Conservation (phyloP, 371 early-diverging fungal genomes). For the Lichtheimia hyalospora region DNA sequence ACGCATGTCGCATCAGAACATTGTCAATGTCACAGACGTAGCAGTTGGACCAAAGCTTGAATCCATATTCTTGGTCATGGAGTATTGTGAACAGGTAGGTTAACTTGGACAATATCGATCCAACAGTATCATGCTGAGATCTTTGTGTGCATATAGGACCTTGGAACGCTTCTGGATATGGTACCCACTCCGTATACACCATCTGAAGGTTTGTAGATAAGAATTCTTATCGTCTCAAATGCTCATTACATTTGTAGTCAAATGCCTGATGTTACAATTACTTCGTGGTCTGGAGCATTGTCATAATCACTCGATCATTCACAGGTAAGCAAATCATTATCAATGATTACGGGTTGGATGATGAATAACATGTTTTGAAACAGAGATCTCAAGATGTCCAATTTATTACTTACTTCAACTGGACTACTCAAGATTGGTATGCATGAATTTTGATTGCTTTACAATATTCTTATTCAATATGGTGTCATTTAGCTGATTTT, state of each 20-base stretch:
- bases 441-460: not conserved
- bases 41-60: constrained; percentile 66
- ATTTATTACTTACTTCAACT: constrained; percentile 69
- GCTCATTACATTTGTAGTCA: constrained; percentile 46
- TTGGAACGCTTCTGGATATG: constrained; percentile 68
- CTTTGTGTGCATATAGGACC: constrained; percentile 42
- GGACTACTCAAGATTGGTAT: constrained; percentile 83
- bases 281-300: constrained; percentile 76
- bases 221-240: not conserved
- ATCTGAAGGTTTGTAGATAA: constrained; percentile 50
- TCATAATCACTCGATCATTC: constrained; percentile 75
- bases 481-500: constrained; percentile 65
- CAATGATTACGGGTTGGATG: not conserved
- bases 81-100: constrained; percentile 72
- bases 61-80: constrained; percentile 76
- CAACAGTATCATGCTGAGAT: not conserved
- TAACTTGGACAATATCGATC: not conserved
- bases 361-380: not conserved
- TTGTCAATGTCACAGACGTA: constrained; percentile 85
- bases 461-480: not conserved
- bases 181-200: constrained; percentile 58
- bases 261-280: constrained; percentile 81
- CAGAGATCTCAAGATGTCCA: constrained; percentile 87
- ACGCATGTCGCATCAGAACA: constrained; percentile 80
- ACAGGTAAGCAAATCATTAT: constrained; percentile 46